Base-by-base conservation (phyloP, 1,139 yeast genomes). In the Suhomyces maxii region DNA sequence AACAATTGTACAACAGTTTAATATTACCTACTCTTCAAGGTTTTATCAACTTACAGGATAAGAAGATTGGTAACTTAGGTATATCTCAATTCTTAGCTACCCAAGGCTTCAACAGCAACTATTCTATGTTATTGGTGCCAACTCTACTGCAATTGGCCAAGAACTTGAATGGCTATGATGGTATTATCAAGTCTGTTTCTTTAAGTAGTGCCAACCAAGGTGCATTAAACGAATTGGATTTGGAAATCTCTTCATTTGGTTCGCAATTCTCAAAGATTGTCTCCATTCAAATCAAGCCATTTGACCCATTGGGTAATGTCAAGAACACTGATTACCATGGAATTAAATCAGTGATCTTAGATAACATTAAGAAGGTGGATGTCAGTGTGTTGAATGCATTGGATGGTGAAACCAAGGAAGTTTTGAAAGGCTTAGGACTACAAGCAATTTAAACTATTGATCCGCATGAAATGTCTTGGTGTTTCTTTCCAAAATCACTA, bases 51-150 rank as follows among this genome's bases (percentile, higher is more conserved):
- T 67, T 83, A 42, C 71, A 77, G 36, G 96, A 90, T 53, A 86
- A 89, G 55, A 90, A 89, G 62, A 76, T 89, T 39, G 82, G 88
- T 2, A 77, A 83, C 33, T 66, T 90, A 42, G 99, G 99, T 0
- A 69, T 89, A 39, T 76, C 87, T 23, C 82, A 84, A 56, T 65
- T 91, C 9, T 54, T 65, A 6, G 56, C 52, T 9, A 34, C 50
- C 8, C 47, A 40, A 18, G 46, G 45, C 8, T 47, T 52, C 33
- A 58, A 62, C 32, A 77, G 79, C 1, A 60, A 54, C 26, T 82
- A 79, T 52, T 57, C 74, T 6, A 64, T 64, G 10, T 67, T 80
- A 44, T 67, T 83, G 51, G 59, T 75, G 1, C 73, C 78, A 4
- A 72, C 88, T 0, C 59, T 85, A 35, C 82, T 80, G 46, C 77